Percentiles rank a stretch among this genome's conserved stretches.
Conservation (phyloP, 345 rosid species). For the Excoecaria cochinchinensis region DNA sequence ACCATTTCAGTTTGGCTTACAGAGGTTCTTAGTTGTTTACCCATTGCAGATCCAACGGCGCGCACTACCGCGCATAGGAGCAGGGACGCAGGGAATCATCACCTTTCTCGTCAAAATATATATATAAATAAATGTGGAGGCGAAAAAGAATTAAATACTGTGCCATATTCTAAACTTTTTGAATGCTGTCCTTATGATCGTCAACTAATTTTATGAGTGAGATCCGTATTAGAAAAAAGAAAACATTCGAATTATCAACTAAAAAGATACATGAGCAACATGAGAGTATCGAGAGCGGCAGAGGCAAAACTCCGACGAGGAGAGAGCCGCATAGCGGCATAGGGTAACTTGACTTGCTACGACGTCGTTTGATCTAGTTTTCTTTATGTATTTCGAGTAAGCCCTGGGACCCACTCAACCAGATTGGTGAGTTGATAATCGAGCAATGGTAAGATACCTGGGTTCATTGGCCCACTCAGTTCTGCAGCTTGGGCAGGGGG, state of each 20-base stretch:
- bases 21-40: too few species aligned
- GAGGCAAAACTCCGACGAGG: not conserved
- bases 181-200: not conserved
- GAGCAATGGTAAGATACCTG: not conserved
- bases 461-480: not conserved
- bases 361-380: not conserved
- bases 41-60: too few species aligned
- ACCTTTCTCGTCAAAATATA: too few species aligned
- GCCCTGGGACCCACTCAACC: not conserved
- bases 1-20: too few species aligned
- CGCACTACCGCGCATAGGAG: too few species aligned
- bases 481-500: constrained; percentile 4
- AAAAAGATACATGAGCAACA: not conserved
- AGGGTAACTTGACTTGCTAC: not conserved
- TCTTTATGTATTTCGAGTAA: not conserved
- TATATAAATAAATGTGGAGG: too few species aligned
- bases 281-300: not conserved
- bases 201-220: not conserved
- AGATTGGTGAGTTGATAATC: not conserved
- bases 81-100: too few species aligned
- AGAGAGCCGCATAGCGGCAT: not conserved
- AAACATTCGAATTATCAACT: too few species aligned
- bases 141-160: too few species aligned
- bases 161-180: too few species aligned
- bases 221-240: too few species aligned